Base-by-base conservation (phyloP, 2,329 filamentous ascomycete species). In the Nigrograna mackinnonii region DNA sequence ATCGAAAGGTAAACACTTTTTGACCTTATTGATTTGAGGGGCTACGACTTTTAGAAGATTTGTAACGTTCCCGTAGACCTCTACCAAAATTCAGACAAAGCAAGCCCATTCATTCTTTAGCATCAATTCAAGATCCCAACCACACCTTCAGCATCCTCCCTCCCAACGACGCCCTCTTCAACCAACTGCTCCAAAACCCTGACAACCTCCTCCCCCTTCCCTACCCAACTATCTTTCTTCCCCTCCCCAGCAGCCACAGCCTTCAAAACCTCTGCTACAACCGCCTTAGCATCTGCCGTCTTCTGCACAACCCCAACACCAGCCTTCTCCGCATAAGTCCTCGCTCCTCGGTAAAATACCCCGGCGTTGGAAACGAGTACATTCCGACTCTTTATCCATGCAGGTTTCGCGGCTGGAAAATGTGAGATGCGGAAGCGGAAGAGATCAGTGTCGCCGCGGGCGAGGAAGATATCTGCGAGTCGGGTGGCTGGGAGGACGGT, bases 101-200 rank as follows among this genome's bases (percentile, higher is more conserved):
- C n/a, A n/a, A n/a, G n/a, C n/a, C n/a, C n/a, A n/a, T n/a, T n/a
- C n/a, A n/a, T n/a, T n/a, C n/a, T n/a, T n/a, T n/a, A n/a, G n/a
- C n/a, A n/a, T 21, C 22, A 28, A 28, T n/a, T 28, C n/a, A n/a
- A 9, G 24, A 28, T 9, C n/a, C n/a, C n/a, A 9, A 43, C 24
- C 11, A 64, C 37, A 0, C 51, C 55, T 6, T 62, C 54, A 2
- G 43, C 58, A 38, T 60, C 49, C 33, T 58, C 60, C 21, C 42
- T 44, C 6, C 57, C 64, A 16, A 79, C 62, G 49, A 78, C 55
- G 3, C 76, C 76, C 37, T 82, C 78, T 33, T 80, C 78, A 14
- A 78, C 70, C 67, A 78, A 76, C 34, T 77, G 74, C 45, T 75
- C 71, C 19, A 78, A 62, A 19, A 76, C 72, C 39, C 67, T 62